A percentile compares a stretch with the other conserved stretches of the same genome.
Evolutionary conservation across 108 stramenopile genomes (phyloP).

Genomic region (Ochromonas danica): DNA sequence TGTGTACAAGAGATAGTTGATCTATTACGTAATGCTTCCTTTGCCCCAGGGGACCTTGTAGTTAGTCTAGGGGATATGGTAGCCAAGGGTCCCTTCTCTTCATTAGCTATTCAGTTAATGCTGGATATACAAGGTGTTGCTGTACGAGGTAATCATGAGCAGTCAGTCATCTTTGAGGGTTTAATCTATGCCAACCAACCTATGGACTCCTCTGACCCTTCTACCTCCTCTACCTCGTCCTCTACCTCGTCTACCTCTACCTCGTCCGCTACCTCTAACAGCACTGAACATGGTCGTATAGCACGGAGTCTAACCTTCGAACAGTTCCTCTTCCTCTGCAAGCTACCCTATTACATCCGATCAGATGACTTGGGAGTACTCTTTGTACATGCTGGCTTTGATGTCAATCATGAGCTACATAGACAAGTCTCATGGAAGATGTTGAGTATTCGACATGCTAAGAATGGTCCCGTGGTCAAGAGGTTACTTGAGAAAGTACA

Average conservation of each 20-base stretch:
- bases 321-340: neutral
- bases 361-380: constrained; percentile 72
- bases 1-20: constrained; percentile 84
- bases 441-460: too few relatives aligned
- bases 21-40: constrained; percentile 76
- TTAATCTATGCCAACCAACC: neutral
- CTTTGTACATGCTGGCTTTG: constrained; percentile 80
- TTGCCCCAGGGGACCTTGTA: constrained; percentile 78
- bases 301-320: neutral
- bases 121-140: constrained; percentile 81
- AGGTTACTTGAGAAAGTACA: too few relatives aligned
- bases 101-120: constrained; percentile 79
- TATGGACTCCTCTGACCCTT: constrained; percentile 59
- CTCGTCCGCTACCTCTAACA: neutral
- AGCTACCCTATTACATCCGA: constrained; percentile 62
- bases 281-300: neutral
- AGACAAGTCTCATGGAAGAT: too few relatives aligned
- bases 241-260: neutral
- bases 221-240: neutral
- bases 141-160: constrained; percentile 93
- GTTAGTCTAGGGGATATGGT: constrained; percentile 87
- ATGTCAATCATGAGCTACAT: neutral
- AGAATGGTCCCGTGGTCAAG: too few relatives aligned
- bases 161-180: constrained; percentile 67
- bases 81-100: constrained; percentile 87